Base-by-base conservation (phyloP, 2,329 filamentous ascomycete genomes). In the Ophiosphaerella narmari region DNA sequence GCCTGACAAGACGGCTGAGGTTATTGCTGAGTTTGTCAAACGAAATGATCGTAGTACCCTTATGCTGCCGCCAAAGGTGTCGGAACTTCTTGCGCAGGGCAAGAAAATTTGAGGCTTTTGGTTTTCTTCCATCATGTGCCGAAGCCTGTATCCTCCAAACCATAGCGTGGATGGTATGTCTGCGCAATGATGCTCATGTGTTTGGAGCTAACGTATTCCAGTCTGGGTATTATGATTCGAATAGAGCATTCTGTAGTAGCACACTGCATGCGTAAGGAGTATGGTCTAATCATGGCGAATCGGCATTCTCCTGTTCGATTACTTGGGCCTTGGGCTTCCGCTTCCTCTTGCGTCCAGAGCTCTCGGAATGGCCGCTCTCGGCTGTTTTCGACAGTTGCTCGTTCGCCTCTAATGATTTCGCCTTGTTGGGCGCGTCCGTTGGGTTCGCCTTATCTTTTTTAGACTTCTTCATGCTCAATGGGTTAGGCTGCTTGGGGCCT, bases 41-140 rank as follows among this genome's bases (percentile, higher is more conserved):
- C 81, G 94, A 45, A 99, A 99, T 68, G 93, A 97, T 75, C 82
- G 92, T 53, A 91, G 85, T 63, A 83, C 87, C 9, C 72, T 99
- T 50, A 88, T 97, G 1, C 77, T 99, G 55, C 94, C 94, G 29
- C 92, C 92, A 0, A 99, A 99, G 73, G 92, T 99, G 3, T 75
- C 73, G 12, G 78, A 80, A 38, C 64, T 80, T 44, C 62, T 81
- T 39, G 75, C 75, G 2, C 74, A 77, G 57, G 78, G 78, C 34
- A 80, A 78, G 66, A 79, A 79, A 56, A 77, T 80, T 2, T 81
- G 67, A 53, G 35, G 8, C 13, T 39, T 8, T 29, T 3, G n/a
- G 7, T 8, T 24, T 26, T 33, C 7, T 34, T 13, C 13, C 18
- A 21, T 21, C 18, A 4, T 21, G 18, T 5, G 18, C 18, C 18